Evolutionary conservation across 306 rosid genomes (phyloP).

Genomic region (Gastrolobium villosum): DNA sequence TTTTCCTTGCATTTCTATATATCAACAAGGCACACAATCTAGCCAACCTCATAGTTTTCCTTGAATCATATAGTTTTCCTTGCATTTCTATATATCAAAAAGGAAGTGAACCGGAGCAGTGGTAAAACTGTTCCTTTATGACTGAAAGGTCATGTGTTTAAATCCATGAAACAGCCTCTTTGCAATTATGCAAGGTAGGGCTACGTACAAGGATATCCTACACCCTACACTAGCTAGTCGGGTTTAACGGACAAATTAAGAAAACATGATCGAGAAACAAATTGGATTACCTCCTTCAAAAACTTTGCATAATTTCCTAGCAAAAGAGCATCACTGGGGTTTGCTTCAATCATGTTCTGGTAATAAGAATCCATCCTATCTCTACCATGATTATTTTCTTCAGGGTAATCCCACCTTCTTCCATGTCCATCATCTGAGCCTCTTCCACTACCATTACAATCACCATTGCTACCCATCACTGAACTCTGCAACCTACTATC

Average conservation of each 20-base stretch:
- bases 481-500: conserved; percentile 54
- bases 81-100: conserved; percentile 5
- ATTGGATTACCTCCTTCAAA: conserved; percentile 72
- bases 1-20: conserved; percentile 4
- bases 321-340: conserved; percentile 77
- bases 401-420: conserved; percentile 53
- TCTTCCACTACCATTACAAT: conserved; percentile 55
- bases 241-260: neutral
- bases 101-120: too few relatives aligned
- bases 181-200: too few relatives aligned
- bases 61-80: neutral
- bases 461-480: conserved; percentile 58
- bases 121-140: too few relatives aligned
- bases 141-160: too few relatives aligned
- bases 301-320: conserved; percentile 91
- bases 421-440: conserved; percentile 51
- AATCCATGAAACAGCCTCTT: too few relatives aligned
- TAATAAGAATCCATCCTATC: conserved; percentile 68
- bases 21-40: conserved; percentile 1
- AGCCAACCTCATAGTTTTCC: neutral
- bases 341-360: conserved; percentile 74
- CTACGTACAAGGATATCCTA: too few relatives aligned
- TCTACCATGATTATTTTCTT: conserved; percentile 59
- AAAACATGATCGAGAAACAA: neutral
- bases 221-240: too few relatives aligned